These are phyloP conservation scores for Phyllosticta citribraziliensis DNA, from an alignment of 2,329 filamentous ascomycete species.

Conservation along the genomic window DNA sequence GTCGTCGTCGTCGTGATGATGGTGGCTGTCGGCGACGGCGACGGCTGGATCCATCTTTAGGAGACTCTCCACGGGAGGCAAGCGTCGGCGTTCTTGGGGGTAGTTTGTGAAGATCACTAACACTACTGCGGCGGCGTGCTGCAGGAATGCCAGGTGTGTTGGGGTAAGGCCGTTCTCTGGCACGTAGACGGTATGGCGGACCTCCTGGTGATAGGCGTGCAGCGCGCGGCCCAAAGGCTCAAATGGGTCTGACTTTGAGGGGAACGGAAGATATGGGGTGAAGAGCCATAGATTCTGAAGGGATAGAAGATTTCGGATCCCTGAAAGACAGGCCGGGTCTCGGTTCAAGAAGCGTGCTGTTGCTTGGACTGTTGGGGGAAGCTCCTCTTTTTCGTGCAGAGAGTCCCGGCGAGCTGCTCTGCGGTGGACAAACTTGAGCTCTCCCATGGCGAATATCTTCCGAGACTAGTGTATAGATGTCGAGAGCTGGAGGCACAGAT, in stretches of 20 bases:
- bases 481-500: too few relatives aligned
- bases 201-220: slow-evolving; percentile 47
- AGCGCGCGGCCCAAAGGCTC: slow-evolving; percentile 59
- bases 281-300: slow-evolving; percentile 32
- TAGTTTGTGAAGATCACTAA: slow-evolving; percentile 37
- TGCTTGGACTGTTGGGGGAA: slow-evolving; percentile 18
- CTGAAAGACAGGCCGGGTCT: neutral
- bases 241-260: slow-evolving; percentile 55
- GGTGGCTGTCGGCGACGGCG: neutral
- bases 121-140: slow-evolving; percentile 48
- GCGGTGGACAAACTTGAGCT: slow-evolving; percentile 16
- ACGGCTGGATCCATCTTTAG: neutral
- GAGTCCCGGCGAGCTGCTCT: slow-evolving; percentile 1
- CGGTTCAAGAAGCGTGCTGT: slow-evolving; percentile 10
- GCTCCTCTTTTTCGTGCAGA: slow-evolving; percentile 1
- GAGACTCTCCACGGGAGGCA: neutral
- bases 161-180: slow-evolving; percentile 53
- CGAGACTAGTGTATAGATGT: too few relatives aligned
- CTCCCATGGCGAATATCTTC: slow-evolving; percentile 16
- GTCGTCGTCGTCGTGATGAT: neutral
- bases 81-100: neutral
- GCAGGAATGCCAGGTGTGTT: slow-evolving; percentile 54
- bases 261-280: slow-evolving; percentile 50
- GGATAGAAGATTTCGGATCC: slow-evolving; percentile 2
- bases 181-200: slow-evolving; percentile 65